Base-by-base conservation (phyloP, 805 yeast species). In the Candida berthetii region DNA sequence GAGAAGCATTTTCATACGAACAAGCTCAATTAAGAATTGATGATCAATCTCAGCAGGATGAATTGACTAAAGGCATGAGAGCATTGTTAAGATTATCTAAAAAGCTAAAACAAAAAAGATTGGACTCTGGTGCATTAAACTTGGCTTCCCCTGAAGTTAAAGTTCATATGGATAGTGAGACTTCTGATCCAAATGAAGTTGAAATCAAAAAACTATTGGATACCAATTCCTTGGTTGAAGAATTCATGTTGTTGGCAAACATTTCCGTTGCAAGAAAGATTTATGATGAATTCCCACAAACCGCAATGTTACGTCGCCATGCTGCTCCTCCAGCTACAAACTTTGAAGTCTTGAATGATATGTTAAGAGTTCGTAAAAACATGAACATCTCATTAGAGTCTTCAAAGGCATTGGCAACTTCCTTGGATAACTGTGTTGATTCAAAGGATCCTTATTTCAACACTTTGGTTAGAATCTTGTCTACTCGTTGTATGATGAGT, bases 401-500 rank as follows among this genome's bases (percentile, higher is more conserved):
- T 15, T 90, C 97, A 1, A 86, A 82, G 55, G 85, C 96, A 0
- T 72, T 93, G 36, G 98, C 99, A 2, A 96, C 90, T 55, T 89
- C 97, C 16, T 70, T 93, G 39, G 99, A 93, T 59, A 73, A 86
- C 43, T 88, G 96, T 64, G 78, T 68, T 28, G 98, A 91, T 61
- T 76, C 81, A 19, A 57, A 76, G 1, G 98, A 93, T 61, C 83
- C 90, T 7, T 93, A 87, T 58, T 88, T 93, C 74, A 93, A 93
- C 64, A 93, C 97, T 0, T 71, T 93, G 53, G 72, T 91, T 7
- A 81, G 99, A 62, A 93, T 93, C 49, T 84, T 93, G 96, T 93
- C 97, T 7, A 93, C 99, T 0, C 76, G 99, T 55, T 91, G 98
- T 65, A 93, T 93, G 99, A 87, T 89, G 85, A 96, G 99, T 2